A percentile compares a stretch with the other conserved stretches of the same genome.
Conservation (phyloP, 345 rosid genomes). For the rapeseed (Brassica napus) region Da-Ae NC_063434.1:7155001-7155500, state of each 20-base stretch:
- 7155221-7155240: constrained; percentile 95
- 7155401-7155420: constrained; percentile 53
- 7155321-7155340: constrained; percentile 89
- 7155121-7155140: no score
- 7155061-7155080: no score
- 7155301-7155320: constrained; percentile 96
- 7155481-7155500: constrained; percentile 96
- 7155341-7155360: constrained; percentile 80
- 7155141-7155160: no score
- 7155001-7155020: no score
- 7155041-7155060: no score
- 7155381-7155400: constrained; percentile 74
- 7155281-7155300: constrained; percentile 83
- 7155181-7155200: no score
- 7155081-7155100: no score
- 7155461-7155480: constrained; percentile 66
- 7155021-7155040: no score
- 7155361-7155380: constrained; percentile 81
- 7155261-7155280: constrained; percentile 93
- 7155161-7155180: no score
- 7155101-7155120: no score
- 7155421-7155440: constrained; percentile 57
- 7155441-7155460: constrained; percentile 64
- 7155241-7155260: constrained; percentile 98
- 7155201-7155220: constrained; percentile 67